Percentiles rank a stretch among this genome's conserved stretches.
Evolutionary conservation across 108 stramenopile species (phyloP).

Genomic region (Nitzschia putrida): DNA sequence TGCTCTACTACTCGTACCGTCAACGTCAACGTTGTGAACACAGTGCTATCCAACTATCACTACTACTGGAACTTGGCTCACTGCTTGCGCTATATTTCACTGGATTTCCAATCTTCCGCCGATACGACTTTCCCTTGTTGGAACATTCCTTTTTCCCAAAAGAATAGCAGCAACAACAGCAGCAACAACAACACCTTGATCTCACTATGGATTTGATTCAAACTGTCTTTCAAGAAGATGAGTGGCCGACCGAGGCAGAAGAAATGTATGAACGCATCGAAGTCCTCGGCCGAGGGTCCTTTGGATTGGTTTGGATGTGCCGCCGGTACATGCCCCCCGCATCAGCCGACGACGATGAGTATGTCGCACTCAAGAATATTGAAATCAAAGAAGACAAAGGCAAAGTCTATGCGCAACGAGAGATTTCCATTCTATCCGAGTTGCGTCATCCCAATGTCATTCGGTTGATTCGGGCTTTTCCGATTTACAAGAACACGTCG

Average conservation of each 20-base stretch:
- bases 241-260: slow-evolving; percentile 71
- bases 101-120: no score
- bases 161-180: no score
- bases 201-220: slow-evolving; percentile 27
- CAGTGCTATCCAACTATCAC: no score
- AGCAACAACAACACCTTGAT: no score
- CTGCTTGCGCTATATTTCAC: no score
- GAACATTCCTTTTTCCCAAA: no score
- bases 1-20: no score
- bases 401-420: slow-evolving; percentile 70
- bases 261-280: slow-evolving; percentile 73
- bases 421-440: slow-evolving; percentile 73
- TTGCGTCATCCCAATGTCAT: slow-evolving; percentile 78
- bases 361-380: slow-evolving; percentile 81
- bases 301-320: slow-evolving; percentile 83
- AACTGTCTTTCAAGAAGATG: slow-evolving; percentile 44
- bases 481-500: slow-evolving; percentile 46
- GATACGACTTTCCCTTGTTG: no score
- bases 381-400: slow-evolving; percentile 64
- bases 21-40: no score
- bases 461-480: slow-evolving; percentile 62
- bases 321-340: slow-evolving; percentile 26
- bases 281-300: slow-evolving; percentile 71
- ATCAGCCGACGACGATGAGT: slow-evolving; percentile 56
- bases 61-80: no score